Conservation (phyloP, 2,329 filamentous ascomycete species). For the Pseudonectria foliicola region DNA sequence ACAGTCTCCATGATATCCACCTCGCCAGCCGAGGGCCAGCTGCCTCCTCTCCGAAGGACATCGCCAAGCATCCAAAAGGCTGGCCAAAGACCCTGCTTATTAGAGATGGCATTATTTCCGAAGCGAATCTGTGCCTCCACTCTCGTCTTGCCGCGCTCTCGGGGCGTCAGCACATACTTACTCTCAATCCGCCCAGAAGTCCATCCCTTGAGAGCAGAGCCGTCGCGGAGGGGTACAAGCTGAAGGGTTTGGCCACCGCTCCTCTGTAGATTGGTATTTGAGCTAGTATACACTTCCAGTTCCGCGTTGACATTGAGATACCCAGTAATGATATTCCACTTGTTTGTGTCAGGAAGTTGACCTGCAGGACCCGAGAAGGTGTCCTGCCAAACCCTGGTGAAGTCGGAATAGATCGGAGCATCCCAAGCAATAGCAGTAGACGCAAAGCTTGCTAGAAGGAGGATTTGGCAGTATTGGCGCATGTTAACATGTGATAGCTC, state of each 20-base stretch:
- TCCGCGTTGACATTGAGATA: conserved; percentile 43
- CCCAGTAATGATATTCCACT: conserved; percentile 35
- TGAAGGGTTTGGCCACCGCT: conserved; percentile 44
- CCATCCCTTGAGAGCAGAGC: conserved; percentile 32
- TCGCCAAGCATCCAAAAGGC: conserved; percentile 21
- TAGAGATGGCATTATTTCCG: conserved; percentile 31
- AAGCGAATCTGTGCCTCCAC: conserved; percentile 40
- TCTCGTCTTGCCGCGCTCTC: conserved; percentile 34
- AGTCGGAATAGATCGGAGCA: conserved; percentile 31
- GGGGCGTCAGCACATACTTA: conserved; percentile 36
- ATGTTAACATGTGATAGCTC: too few relatives aligned
- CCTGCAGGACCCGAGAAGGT: conserved; percentile 32
- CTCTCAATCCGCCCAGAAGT: conserved; percentile 47
- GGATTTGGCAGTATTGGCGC: too few relatives aligned
- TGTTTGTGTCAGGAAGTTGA: conserved; percentile 22
- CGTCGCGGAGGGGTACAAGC: conserved; percentile 38
- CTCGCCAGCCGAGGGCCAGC: conserved; percentile 17
- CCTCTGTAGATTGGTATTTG: conserved; percentile 41
- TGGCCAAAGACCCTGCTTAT: conserved; percentile 36
- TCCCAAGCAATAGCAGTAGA: conserved; percentile 25
- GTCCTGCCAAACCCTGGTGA: conserved; percentile 34
- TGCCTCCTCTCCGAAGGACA: conserved; percentile 11
- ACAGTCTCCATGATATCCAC: conserved; percentile 16
- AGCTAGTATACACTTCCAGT: conserved; percentile 39
- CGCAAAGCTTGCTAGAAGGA: too few relatives aligned